phyloP scores from a whole-genome alignment of 305 asterid species.

The Fraxinus albicans region DNA sequence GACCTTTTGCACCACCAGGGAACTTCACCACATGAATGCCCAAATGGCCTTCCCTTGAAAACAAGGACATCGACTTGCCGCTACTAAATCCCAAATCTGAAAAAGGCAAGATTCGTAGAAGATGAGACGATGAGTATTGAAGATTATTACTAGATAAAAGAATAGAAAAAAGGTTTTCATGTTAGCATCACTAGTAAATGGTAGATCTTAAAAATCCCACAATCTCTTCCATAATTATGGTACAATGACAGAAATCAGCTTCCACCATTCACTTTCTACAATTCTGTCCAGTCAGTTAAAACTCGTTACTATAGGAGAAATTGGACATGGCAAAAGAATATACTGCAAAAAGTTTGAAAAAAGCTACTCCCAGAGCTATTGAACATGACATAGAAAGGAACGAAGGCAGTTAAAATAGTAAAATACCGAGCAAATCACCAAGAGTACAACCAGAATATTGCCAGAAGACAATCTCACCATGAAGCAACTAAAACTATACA shows the following conservation, averaged over 20 bases:
- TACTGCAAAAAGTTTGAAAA: not conserved
- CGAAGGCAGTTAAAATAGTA: not conserved
- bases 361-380: not conserved
- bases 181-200: not conserved
- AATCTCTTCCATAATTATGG: not conserved
- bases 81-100: conserved; percentile 73
- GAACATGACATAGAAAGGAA: not conserved
- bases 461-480: not conserved
- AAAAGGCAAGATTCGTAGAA: conserved; percentile 30
- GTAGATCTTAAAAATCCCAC: not conserved
- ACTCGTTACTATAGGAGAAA: not conserved
- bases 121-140: conserved; percentile 19
- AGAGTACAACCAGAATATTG: not conserved
- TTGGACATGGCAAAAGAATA: not conserved
- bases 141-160: not conserved
- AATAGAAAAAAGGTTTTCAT: not conserved
- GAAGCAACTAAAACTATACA: not conserved
- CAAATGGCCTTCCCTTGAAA: conserved; percentile 78
- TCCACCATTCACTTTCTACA: not conserved
- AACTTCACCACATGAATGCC: conserved; percentile 76
- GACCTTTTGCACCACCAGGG: conserved; percentile 62
- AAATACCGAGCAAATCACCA: not conserved
- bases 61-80: conserved; percentile 84
- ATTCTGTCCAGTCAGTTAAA: not conserved
- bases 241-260: not conserved